These are phyloP conservation scores for Aspergillus sp. DNA, from an alignment of 2,329 filamentous ascomycete species.

Conservation along the genomic window DNA sequence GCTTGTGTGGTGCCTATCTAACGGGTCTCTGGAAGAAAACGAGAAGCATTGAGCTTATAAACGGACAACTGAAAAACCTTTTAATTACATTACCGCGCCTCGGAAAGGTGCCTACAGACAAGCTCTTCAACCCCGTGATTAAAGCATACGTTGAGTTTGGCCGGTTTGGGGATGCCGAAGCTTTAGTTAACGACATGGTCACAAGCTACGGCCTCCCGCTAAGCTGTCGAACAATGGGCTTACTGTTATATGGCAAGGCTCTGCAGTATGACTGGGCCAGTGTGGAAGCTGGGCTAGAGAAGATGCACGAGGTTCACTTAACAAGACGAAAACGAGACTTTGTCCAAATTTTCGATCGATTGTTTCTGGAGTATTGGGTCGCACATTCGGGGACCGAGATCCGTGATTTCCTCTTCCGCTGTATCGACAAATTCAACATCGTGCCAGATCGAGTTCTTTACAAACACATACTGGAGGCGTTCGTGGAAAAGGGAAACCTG, in stretches of 20 bases:
- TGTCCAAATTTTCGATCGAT: slow-evolving; percentile 28
- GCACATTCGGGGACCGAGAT: slow-evolving; percentile 27
- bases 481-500: slow-evolving; percentile 31
- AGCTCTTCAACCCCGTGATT: slow-evolving; percentile 34
- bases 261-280: slow-evolving; percentile 33
- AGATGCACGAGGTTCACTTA: slow-evolving; percentile 28
- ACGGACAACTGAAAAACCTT: slow-evolving; percentile 25
- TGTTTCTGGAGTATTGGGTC: slow-evolving; percentile 36
- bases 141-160: slow-evolving; percentile 34
- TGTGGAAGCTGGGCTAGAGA: slow-evolving; percentile 30
- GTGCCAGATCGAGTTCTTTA: slow-evolving; percentile 32
- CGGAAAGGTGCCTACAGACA: slow-evolving; percentile 26
- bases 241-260: slow-evolving; percentile 31
- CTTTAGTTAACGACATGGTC: slow-evolving; percentile 29
- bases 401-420: slow-evolving; percentile 28
- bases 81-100: slow-evolving; percentile 20
- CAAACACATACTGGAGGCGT: slow-evolving; percentile 32
- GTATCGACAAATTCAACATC: slow-evolving; percentile 29
- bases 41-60: slow-evolving; percentile 27
- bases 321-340: slow-evolving; percentile 24
- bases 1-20: slow-evolving; percentile 30
- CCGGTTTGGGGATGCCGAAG: slow-evolving; percentile 26
- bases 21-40: slow-evolving; percentile 34
- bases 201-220: slow-evolving; percentile 21
- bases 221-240: slow-evolving; percentile 27